Conservation (phyloP, 257 asterid genomes). For the Solanum tacnaense region DNA sequence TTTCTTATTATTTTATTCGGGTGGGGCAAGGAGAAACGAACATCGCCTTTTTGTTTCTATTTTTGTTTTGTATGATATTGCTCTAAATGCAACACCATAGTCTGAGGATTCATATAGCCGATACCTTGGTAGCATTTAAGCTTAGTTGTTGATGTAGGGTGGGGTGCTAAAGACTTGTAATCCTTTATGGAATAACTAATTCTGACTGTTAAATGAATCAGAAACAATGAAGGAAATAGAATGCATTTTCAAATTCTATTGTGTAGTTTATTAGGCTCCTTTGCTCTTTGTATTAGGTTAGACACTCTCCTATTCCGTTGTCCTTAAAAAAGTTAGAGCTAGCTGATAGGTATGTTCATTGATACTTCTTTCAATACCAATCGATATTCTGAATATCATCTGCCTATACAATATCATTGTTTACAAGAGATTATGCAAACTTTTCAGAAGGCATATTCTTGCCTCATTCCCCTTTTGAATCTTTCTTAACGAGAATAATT, state of each 20-base stretch:
- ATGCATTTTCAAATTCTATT: not conserved
- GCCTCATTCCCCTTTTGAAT: not conserved
- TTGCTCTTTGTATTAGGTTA: not conserved
- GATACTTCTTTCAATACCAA: not conserved
- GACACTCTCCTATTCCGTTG: not conserved
- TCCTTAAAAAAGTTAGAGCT: not conserved
- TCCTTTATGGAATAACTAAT: not conserved
- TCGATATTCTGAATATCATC: not conserved
- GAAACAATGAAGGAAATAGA: not conserved
- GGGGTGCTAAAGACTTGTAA: not conserved
- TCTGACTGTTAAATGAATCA: not conserved
- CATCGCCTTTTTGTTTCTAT: not conserved
- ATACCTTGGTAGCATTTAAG: not conserved
- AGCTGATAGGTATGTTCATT: not conserved
- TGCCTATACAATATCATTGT: not conserved
- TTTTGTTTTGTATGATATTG: not conserved
- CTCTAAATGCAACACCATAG: not conserved
- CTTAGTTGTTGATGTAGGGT: not conserved
- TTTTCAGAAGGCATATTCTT: no score
- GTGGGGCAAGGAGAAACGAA: not conserved
- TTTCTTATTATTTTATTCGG: not conserved
- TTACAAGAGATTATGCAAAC: not conserved
- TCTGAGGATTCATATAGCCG: not conserved
- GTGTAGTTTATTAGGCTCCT: not conserved
- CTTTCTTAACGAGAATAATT: not conserved